phyloP scores from a whole-genome alignment of 2,329 filamentous ascomycete genomes.

The Colletotrichum tabaci region DNA sequence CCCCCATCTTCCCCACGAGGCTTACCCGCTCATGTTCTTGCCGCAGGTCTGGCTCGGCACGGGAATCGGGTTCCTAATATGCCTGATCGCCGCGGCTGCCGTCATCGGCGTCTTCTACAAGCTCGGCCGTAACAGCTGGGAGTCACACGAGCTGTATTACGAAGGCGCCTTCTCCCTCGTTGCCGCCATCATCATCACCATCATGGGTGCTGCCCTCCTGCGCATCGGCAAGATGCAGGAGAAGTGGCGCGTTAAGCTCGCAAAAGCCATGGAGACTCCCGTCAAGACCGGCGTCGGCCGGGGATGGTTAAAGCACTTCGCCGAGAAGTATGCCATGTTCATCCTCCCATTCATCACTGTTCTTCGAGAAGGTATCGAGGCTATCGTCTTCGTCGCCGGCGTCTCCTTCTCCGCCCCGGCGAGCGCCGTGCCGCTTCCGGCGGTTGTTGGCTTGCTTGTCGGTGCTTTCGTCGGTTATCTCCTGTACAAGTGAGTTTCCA shows the following conservation, averaged over 20 bases:
- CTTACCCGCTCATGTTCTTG: slow-evolving; percentile 1
- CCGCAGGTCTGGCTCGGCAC: slow-evolving; percentile 74
- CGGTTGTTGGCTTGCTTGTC: slow-evolving; percentile 78
- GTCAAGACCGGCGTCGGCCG: slow-evolving; percentile 60
- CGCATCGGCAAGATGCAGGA: slow-evolving; percentile 87
- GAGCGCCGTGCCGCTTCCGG: slow-evolving; percentile 82
- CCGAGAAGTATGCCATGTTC: slow-evolving; percentile 89
- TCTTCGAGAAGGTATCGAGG: slow-evolving; percentile 88
- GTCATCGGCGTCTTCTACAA: slow-evolving; percentile 81
- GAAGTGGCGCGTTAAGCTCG: slow-evolving; percentile 90
- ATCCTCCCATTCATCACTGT: slow-evolving; percentile 89
- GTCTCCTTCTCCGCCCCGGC: slow-evolving; percentile 84
- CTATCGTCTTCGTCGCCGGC: slow-evolving; percentile 87
- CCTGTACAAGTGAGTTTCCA: slow-evolving; percentile 79
- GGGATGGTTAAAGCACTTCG: slow-evolving; percentile 71
- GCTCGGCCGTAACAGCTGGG: slow-evolving; percentile 77
- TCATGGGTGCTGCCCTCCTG: slow-evolving; percentile 85
- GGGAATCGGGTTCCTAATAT: slow-evolving; percentile 70
- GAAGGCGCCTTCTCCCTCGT: slow-evolving; percentile 85
- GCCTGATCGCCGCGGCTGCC: slow-evolving; percentile 72
- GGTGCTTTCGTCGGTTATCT: slow-evolving; percentile 79
- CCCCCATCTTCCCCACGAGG: not conserved
- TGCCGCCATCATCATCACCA: slow-evolving; percentile 83
- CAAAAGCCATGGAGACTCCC: slow-evolving; percentile 74
- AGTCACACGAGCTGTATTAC: slow-evolving; percentile 80